These are phyloP conservation scores for Alternaria gansuensis DNA, from an alignment of 2,329 filamentous ascomycete genomes.

Conservation along the genomic window DNA sequence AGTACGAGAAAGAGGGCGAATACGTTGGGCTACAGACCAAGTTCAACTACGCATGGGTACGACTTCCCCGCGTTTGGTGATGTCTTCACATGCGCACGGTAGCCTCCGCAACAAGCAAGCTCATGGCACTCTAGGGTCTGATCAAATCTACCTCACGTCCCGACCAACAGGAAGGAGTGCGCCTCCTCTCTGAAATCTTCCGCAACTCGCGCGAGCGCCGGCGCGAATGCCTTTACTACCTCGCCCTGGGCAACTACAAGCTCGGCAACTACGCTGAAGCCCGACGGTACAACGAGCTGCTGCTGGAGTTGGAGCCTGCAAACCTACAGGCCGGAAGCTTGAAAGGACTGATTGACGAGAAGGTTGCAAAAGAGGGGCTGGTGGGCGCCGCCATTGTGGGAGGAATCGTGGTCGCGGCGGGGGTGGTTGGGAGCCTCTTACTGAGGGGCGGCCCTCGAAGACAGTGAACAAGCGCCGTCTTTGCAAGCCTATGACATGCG, in stretches of 20 bases:
- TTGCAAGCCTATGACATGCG: background rate
- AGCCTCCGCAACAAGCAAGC: constrained; percentile 12
- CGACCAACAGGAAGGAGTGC: constrained; percentile 94
- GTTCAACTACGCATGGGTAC: constrained; percentile 99
- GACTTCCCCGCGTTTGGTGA: constrained; percentile 32
- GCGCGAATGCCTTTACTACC: constrained; percentile 97
- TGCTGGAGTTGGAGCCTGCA: constrained; percentile 87
- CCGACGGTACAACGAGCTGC: constrained; percentile 89
- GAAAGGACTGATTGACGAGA: constrained; percentile 89
- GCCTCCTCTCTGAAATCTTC: constrained; percentile 95
- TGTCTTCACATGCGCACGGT: constrained; percentile 5
- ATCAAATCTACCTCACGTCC: constrained; percentile 87
- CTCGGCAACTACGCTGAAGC: constrained; percentile 97
- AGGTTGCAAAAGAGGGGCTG: constrained; percentile 91
- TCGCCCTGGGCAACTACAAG: constrained; percentile 97
- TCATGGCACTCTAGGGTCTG: constrained; percentile 70
- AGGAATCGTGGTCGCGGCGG: constrained; percentile 89
- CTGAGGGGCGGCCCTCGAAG: constrained; percentile 74
- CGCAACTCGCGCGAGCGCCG: constrained; percentile 89
- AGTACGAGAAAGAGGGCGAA: constrained; percentile 97
- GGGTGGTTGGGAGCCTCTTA: constrained; percentile 88
- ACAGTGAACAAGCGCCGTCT: constrained; percentile 50
- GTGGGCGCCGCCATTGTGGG: constrained; percentile 95
- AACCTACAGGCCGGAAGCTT: constrained; percentile 92
- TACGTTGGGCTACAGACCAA: constrained; percentile 98